A percentile compares a stretch with the other conserved stretches of the same genome.
These are phyloP conservation scores for Alternaria consortialis DNA, from an alignment of 2,329 filamentous ascomycete species.

Conservation along the genomic window DNA sequence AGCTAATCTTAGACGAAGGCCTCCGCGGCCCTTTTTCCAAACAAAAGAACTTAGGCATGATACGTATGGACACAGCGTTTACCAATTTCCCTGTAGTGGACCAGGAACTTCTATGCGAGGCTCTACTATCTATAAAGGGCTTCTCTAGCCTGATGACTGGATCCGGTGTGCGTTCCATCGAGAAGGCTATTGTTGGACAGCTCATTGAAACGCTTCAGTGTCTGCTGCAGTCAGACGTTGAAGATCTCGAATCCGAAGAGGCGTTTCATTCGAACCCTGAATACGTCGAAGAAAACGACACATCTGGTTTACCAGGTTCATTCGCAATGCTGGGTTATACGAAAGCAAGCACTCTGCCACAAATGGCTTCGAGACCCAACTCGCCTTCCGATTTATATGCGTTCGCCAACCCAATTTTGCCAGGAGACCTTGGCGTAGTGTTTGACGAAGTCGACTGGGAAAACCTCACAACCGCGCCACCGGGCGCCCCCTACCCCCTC, in stretches of 20 bases:
- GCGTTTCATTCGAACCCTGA: not conserved
- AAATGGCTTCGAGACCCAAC: not conserved
- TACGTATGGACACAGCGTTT: conserved; percentile 17
- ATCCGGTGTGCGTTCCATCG: conserved; percentile 13
- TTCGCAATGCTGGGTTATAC: not conserved
- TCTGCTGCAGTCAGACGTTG: conserved; percentile 15
- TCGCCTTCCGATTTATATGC: not conserved
- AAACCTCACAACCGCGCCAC: conserved; percentile 13
- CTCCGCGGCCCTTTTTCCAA: conserved; percentile 26
- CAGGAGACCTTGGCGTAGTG: not conserved
- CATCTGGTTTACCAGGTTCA: not conserved
- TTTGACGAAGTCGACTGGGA: conserved; percentile 20
- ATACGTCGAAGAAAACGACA: not conserved
- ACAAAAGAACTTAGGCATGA: conserved; percentile 11
- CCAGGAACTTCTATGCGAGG: conserved; percentile 18
- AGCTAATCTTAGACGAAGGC: conserved; percentile 22
- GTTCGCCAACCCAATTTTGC: conserved; percentile 21
- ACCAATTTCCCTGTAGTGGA: conserved; percentile 20
- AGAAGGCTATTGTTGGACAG: conserved; percentile 23
- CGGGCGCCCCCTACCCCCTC: conserved; percentile 4
- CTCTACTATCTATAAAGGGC: conserved; percentile 18
- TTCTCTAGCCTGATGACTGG: conserved; percentile 13
- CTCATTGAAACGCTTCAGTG: conserved; percentile 20
- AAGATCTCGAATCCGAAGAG: not conserved
- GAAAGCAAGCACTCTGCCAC: not conserved